These are phyloP conservation scores for Fusarium nodosum DNA, from an alignment of 2,329 filamentous ascomycete genomes.

Conservation along the genomic window DNA sequence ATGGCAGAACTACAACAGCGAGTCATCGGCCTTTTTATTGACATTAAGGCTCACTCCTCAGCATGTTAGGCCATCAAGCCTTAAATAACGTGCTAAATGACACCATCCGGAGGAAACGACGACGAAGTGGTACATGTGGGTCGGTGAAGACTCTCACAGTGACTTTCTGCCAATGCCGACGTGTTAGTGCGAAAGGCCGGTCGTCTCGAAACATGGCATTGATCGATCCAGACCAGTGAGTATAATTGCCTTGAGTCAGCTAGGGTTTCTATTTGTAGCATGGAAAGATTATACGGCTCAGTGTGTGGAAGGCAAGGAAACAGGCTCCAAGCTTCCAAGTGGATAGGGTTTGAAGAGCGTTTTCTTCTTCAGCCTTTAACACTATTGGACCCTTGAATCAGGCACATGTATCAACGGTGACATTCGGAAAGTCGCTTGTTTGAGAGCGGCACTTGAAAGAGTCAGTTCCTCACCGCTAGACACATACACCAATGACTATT, in stretches of 20 bases:
- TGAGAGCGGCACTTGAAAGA: constrained; percentile 1
- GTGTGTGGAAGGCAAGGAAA: constrained; percentile 2
- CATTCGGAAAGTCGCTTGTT: constrained; percentile 2
- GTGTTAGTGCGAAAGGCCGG: constrained; percentile 44
- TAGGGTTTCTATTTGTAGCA: constrained; percentile 7
- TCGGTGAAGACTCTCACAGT: constrained; percentile 42
- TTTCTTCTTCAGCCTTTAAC: not conserved
- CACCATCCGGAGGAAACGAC: constrained; percentile 48
- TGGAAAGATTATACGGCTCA: constrained; percentile 15
- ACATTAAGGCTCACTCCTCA: constrained; percentile 15
- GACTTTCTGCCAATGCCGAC: constrained; percentile 29
- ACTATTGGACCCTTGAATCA: not conserved
- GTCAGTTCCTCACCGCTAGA: constrained; percentile 34
- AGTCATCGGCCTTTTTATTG: constrained; percentile 46
- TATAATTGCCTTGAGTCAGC: constrained; percentile 33
- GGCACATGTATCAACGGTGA: constrained; percentile 18
- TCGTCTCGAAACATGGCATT: constrained; percentile 36
- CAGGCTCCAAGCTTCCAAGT: not conserved
- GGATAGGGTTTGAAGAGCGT: not conserved
- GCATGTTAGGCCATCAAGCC: constrained; percentile 47
- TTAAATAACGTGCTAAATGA: constrained; percentile 51
- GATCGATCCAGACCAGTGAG: constrained; percentile 36
- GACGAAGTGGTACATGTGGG: constrained; percentile 45
- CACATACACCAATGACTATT: constrained; percentile 6
- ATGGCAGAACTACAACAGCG: constrained; percentile 15